phyloP scores from a whole-genome alignment of 2,329 filamentous ascomycete genomes.

The Trichoderma sp. region DNA sequence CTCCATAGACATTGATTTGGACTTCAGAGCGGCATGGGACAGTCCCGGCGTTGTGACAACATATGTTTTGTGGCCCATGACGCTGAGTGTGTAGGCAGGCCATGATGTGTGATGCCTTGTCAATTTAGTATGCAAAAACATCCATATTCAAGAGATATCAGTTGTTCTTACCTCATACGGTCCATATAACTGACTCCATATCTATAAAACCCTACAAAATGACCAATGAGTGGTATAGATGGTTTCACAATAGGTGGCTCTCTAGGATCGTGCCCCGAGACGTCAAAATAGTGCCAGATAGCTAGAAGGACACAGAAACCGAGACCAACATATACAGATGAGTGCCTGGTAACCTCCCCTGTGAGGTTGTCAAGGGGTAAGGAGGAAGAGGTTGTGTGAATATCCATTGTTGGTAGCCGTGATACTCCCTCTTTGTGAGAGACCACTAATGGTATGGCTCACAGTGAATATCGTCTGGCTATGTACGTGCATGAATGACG shows the following conservation, averaged over 20 bases:
- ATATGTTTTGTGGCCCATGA: not conserved
- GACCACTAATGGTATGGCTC: not conserved
- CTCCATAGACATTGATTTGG: constrained; percentile 7
- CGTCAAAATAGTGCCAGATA: not conserved
- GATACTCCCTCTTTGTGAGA: not conserved
- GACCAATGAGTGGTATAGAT: not conserved
- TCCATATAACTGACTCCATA: not conserved
- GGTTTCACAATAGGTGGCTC: not conserved
- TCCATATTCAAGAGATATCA: not conserved
- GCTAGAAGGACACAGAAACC: not conserved
- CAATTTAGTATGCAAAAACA: not conserved
- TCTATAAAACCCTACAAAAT: not conserved
- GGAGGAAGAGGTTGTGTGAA: not conserved
- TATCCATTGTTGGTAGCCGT: not conserved
- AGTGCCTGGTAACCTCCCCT: not conserved
- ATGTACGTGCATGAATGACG: not conserved
- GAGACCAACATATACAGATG: not conserved
- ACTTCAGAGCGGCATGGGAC: not conserved
- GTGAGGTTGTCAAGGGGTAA: not conserved
- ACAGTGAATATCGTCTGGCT: not conserved
- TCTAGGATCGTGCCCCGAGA: not conserved
- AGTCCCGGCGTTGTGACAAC: not conserved
- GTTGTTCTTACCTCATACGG: not conserved
- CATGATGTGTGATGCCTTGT: not conserved
- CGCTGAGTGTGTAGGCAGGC: not conserved